A percentile compares a stretch with the other conserved stretches of the same genome.
Evolutionary conservation across 164 flowering plant species (phyloP).

Genomic region (Berberis thunbergii): DNA sequence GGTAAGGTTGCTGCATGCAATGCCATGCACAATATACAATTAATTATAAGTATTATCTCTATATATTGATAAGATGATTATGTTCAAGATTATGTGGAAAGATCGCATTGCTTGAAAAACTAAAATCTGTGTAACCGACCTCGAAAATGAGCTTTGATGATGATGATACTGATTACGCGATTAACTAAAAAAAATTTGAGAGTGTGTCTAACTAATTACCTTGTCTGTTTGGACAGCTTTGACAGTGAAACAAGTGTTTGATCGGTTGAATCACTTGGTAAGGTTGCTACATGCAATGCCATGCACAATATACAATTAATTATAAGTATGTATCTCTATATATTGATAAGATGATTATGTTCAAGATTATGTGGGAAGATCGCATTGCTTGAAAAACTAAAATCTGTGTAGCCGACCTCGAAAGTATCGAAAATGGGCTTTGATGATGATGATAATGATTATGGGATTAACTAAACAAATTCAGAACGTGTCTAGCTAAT

Average conservation of each 20-base stretch:
- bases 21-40: background rate
- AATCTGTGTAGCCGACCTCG: no score
- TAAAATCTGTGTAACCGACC: no score
- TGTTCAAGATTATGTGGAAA: background rate
- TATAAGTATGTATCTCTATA: background rate
- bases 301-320: background rate
- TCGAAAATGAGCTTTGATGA: background rate
- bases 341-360: background rate
- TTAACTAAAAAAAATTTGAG: no score
- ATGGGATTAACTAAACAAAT: background rate
- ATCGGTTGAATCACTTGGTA: conserved; percentile 91
- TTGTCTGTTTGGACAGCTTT: conserved; percentile 51
- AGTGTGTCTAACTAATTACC: no score
- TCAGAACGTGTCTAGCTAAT: background rate
- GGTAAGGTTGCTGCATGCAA: conserved; percentile 69
- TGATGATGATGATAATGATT: background rate
- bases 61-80: background rate
- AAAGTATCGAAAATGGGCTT: background rate
- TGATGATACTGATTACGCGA: background rate
- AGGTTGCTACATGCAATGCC: conserved; percentile 52
- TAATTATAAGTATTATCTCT: background rate
- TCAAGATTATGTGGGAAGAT: background rate
- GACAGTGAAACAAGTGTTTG: conserved; percentile 44
- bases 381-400: background rate
- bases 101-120: background rate